These are phyloP conservation scores for Chaetomium olivaceum DNA, from an alignment of 2,329 filamentous ascomycete species.

Conservation along the genomic window DNA sequence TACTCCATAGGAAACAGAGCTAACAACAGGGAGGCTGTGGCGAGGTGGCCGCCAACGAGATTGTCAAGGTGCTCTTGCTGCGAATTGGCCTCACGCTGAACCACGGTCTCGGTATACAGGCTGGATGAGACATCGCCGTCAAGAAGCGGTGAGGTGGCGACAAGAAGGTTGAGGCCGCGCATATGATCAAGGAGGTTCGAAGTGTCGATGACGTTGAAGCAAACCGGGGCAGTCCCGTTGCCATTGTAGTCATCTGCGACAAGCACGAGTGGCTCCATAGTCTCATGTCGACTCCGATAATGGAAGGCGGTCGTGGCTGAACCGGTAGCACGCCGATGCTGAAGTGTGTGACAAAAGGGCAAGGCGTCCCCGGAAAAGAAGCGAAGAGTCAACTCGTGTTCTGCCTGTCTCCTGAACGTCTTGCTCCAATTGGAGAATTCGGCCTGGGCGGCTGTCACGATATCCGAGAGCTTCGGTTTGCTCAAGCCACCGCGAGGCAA, in stretches of 20 bases:
- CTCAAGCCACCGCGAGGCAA: background rate
- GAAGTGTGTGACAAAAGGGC: conserved; percentile 53
- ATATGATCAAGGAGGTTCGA: conserved; percentile 48
- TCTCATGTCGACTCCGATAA: conserved; percentile 40
- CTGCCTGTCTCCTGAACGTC: conserved; percentile 39
- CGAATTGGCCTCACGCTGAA: background rate
- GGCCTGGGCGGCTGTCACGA: conserved; percentile 40
- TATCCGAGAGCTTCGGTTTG: conserved; percentile 24
- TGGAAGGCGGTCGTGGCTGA: background rate
- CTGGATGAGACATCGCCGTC: conserved; percentile 44
- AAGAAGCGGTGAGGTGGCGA: conserved; percentile 50
- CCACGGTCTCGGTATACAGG: conserved; percentile 47
- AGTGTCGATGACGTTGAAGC: conserved; percentile 59
- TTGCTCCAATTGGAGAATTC: conserved; percentile 50
- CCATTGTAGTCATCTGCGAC: conserved; percentile 43
- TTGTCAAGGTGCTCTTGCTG: conserved; percentile 5
- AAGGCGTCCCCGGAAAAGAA: conserved; percentile 52
- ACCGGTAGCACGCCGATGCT: conserved; percentile 36
- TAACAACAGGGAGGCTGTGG: conserved; percentile 14
- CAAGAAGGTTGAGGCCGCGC: conserved; percentile 47
- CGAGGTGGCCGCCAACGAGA: conserved; percentile 9
- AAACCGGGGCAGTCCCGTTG: conserved; percentile 40
- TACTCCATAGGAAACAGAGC: conserved; percentile 20
- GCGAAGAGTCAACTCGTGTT: conserved; percentile 42
- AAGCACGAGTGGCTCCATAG: conserved; percentile 42